Base-by-base conservation (phyloP, 371 early-diverging fungal species). In the Paraphysoderma sedebokerense region DNA sequence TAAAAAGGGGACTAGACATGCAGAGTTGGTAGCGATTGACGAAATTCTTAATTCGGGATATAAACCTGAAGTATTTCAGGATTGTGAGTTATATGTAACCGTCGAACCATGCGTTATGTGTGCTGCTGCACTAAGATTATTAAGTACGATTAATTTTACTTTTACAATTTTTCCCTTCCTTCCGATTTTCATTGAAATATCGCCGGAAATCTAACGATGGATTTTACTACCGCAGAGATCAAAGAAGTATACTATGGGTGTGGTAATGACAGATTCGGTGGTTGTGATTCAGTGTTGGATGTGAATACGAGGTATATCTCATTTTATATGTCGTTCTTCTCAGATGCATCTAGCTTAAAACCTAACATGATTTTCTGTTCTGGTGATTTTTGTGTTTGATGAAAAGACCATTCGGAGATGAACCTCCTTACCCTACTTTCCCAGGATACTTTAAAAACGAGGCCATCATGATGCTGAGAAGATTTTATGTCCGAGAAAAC, bases 81-180 rank as follows among this genome's bases (percentile, higher is more conserved):
- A 67, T 29, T 65, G 76, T 38, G 76, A 77, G 52, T 60, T 98
- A 26, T 98, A 92, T 62, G 92, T 99, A 11, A 98, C 99, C 0
- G 92, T 98, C 1, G 98, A 98, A 63, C 98, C 99, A 2, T 99
- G 99, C 61, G 74, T 98, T 3, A 99, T 98, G 99, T 99, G 98
- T 52, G 87, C 92, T 3, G 77, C 88, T 35, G 91, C 96, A 5
- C 57, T 98, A 48, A 63, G 92, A 23, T 81, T 81, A 46, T 49
- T 79, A 19, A 72, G 77, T 72, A 65, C 29, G 52, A 33, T 26
- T 32, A 5, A n/a, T 22, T 0, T 3, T 2, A 6, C 6, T 36
- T 22, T n/a, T n/a, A 17, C 37, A 20, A 6, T 0, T 17, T 22
- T n/a, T n/a, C n/a, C n/a, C n/a, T n/a, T n/a, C n/a, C n/a, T n/a